Evolutionary conservation across 2,329 filamentous ascomycete genomes (phyloP).

Genomic region (Aureobasidium mangrovei): DNA sequence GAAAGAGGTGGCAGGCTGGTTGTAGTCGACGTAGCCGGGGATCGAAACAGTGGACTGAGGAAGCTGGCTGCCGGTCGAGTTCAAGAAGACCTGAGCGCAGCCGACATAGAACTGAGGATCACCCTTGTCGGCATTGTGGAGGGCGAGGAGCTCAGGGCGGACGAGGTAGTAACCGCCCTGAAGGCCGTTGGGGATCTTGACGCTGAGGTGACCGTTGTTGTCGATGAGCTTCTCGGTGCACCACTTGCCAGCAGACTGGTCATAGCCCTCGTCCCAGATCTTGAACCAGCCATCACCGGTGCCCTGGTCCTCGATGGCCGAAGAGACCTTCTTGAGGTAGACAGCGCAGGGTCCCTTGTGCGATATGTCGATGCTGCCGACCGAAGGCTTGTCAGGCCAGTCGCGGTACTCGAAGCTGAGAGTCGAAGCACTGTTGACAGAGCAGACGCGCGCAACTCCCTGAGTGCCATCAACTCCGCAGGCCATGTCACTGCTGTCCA

Average conservation of each 20-base stretch:
- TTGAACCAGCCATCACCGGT: slow-evolving; percentile 68
- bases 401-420: slow-evolving; percentile 60
- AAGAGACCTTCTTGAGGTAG: slow-evolving; percentile 61
- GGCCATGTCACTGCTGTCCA: slow-evolving; percentile 56
- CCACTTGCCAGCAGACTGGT: slow-evolving; percentile 49
- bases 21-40: slow-evolving; percentile 53
- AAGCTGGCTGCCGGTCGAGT: slow-evolving; percentile 40
- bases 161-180: slow-evolving; percentile 62
- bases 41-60: slow-evolving; percentile 49
- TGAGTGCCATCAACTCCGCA: slow-evolving; percentile 43
- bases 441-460: slow-evolving; percentile 43
- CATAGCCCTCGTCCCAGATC: slow-evolving; percentile 62
- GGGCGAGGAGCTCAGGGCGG: slow-evolving; percentile 59
- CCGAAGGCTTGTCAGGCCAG: slow-evolving; percentile 47
- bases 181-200: slow-evolving; percentile 53
- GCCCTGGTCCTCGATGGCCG: slow-evolving; percentile 44
- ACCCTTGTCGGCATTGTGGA: slow-evolving; percentile 51
- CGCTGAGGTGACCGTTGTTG: slow-evolving; percentile 54
- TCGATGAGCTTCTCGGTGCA: slow-evolving; percentile 61
- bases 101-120: slow-evolving; percentile 67
- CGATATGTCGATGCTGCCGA: slow-evolving; percentile 49
- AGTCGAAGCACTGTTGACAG: slow-evolving; percentile 42
- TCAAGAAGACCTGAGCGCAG: slow-evolving; percentile 62
- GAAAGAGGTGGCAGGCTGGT: slow-evolving; percentile 50
- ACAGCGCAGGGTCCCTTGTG: slow-evolving; percentile 64